phyloP scores from a whole-genome alignment of 1,284 basidiomycete species.

The Microstroma glucosiphilum region DNA sequence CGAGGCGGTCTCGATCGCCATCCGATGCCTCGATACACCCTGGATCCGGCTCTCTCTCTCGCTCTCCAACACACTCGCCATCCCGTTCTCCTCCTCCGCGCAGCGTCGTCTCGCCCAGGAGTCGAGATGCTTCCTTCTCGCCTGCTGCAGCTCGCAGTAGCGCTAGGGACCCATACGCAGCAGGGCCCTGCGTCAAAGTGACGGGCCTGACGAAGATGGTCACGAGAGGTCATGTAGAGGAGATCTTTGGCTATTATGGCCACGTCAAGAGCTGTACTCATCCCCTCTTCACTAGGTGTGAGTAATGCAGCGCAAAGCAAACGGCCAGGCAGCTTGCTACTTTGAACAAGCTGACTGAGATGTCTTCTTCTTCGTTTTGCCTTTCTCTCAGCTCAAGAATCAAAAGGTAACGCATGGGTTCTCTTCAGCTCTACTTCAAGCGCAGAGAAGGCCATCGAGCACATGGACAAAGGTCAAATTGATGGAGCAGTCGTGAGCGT shows the following conservation, averaged over 20 bases:
- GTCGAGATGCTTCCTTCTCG: no score
- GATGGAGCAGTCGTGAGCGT: conserved; percentile 22
- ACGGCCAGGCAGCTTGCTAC: background rate
- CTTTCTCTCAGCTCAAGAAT: background rate
- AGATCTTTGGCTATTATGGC: background rate
- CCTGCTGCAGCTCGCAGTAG: background rate
- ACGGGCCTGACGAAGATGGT: conserved; percentile 2
- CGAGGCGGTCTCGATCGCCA: no score
- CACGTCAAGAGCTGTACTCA: background rate
- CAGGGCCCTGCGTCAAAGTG: background rate
- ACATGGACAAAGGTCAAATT: conserved; percentile 38
- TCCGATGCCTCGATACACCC: background rate
- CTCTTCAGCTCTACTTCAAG: conserved; percentile 15
- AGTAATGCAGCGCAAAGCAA: background rate
- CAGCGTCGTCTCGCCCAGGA: no score
- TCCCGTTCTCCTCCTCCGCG: no score
- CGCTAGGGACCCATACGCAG: background rate
- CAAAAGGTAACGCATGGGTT: conserved; percentile 15
- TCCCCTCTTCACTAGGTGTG: background rate
- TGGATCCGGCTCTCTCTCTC: background rate
- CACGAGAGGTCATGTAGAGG: background rate
- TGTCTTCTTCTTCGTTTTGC: no score
- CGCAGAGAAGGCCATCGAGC: conserved; percentile 25
- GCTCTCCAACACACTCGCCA: background rate
- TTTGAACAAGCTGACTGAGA: background rate